Evolutionary conservation across 108 stramenopile genomes (phyloP).

Genomic region (Schizochytrium sp.): DNA sequence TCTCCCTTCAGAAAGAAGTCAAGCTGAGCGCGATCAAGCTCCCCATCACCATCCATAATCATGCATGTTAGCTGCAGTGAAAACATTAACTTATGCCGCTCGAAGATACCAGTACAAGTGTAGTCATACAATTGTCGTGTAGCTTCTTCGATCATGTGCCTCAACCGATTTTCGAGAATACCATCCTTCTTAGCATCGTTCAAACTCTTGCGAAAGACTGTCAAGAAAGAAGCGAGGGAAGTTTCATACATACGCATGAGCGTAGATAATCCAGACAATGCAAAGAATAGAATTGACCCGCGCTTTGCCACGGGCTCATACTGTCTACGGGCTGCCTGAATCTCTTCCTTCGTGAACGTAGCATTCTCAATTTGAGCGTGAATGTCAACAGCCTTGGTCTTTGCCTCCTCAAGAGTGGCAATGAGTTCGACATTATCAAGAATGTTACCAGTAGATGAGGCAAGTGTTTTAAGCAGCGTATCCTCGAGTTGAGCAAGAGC

Average conservation of each 20-base stretch:
- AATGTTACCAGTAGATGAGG: slow-evolving; percentile 76
- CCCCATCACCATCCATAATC: slow-evolving; percentile 78
- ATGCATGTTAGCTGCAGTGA: slow-evolving; percentile 73
- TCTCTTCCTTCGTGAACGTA: slow-evolving; percentile 77
- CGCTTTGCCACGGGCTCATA: slow-evolving; percentile 81
- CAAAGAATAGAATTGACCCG: slow-evolving; percentile 82
- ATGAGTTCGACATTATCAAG: slow-evolving; percentile 82
- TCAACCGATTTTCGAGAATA: slow-evolving; percentile 75
- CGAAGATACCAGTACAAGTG: slow-evolving; percentile 83
- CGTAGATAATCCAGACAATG: slow-evolving; percentile 72
- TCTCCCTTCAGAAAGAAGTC: slow-evolving; percentile 84
- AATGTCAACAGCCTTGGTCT: slow-evolving; percentile 78
- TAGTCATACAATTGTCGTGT: slow-evolving; percentile 80
- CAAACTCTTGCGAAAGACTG: slow-evolving; percentile 78
- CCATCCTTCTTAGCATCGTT: slow-evolving; percentile 77
- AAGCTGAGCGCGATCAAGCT: slow-evolving; percentile 70
- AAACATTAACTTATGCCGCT: slow-evolving; percentile 84
- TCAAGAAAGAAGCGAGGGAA: slow-evolving; percentile 77
- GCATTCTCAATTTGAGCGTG: slow-evolving; percentile 76
- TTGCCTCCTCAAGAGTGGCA: slow-evolving; percentile 79
- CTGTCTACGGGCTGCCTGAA: slow-evolving; percentile 72
- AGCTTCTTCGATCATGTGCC: slow-evolving; percentile 76
- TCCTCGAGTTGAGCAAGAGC: slow-evolving; percentile 78
- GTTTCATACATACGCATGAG: slow-evolving; percentile 83
- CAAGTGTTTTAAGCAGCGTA: slow-evolving; percentile 75